Percentiles rank a stretch among this genome's conserved stretches.
These are phyloP conservation scores for Colletotrichum orbiculare DNA, from an alignment of 2,329 filamentous ascomycete genomes.

Conservation along the genomic window DNA sequence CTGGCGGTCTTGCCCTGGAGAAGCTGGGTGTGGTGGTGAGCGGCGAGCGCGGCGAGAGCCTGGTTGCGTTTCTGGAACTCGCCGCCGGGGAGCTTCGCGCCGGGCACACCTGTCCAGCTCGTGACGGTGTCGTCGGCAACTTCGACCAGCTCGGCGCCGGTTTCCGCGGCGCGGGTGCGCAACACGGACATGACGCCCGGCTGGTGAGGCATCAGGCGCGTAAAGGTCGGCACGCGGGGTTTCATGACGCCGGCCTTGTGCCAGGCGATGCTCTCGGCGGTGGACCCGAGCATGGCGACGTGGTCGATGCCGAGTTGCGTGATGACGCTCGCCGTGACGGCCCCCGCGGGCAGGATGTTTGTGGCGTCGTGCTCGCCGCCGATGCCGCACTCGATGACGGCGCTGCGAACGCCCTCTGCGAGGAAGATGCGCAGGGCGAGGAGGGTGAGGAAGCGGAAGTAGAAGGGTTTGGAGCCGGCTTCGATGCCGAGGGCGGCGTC, in stretches of 20 bases:
- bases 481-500: slow-evolving; percentile 42
- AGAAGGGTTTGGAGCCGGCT: slow-evolving; percentile 60
- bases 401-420: slow-evolving; percentile 69
- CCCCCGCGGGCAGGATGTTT: slow-evolving; percentile 65
- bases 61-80: slow-evolving; percentile 71
- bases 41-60: slow-evolving; percentile 62
- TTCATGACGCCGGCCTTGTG: slow-evolving; percentile 81
- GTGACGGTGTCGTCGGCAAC: slow-evolving; percentile 20
- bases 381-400: slow-evolving; percentile 74
- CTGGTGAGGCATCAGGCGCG: slow-evolving; percentile 42
- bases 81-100: slow-evolving; percentile 63
- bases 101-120: slow-evolving; percentile 38
- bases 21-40: slow-evolving; percentile 36
- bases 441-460: slow-evolving; percentile 73
- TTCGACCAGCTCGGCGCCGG: slow-evolving; percentile 56
- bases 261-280: slow-evolving; percentile 76
- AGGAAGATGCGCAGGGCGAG: slow-evolving; percentile 76
- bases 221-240: slow-evolving; percentile 62
- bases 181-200: slow-evolving; percentile 59
- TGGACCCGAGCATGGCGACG: slow-evolving; percentile 69
- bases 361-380: slow-evolving; percentile 78
- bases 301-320: slow-evolving; percentile 78
- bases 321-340: slow-evolving; percentile 69
- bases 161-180: slow-evolving; percentile 62
- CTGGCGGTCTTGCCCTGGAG: slow-evolving; percentile 57